Evolutionary conservation across 2,329 filamentous ascomycete species (phyloP).

Genomic region (Colletotrichum viniferum): DNA sequence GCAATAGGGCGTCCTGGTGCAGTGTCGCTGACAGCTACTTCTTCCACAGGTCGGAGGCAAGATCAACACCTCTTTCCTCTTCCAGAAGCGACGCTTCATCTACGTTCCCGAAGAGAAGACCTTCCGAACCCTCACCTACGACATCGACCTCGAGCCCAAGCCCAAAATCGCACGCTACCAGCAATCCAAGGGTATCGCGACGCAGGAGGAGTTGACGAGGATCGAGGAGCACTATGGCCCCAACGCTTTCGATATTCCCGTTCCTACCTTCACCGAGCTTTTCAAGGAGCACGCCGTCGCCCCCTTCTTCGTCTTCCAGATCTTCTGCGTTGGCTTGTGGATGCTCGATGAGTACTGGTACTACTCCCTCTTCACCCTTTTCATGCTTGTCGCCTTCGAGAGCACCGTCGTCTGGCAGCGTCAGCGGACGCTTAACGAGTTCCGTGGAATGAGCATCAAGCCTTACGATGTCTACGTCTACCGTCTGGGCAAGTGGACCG

Average conservation of each 20-base stretch:
- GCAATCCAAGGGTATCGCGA: constrained; percentile 74
- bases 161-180: constrained; percentile 81
- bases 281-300: constrained; percentile 99
- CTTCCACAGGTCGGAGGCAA: constrained; percentile 67
- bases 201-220: constrained; percentile 75
- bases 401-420: constrained; percentile 99
- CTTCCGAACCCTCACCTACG: constrained; percentile 85
- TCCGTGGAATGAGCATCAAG: constrained; percentile 99
- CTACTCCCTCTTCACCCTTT: constrained; percentile 97
- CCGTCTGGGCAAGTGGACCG: constrained; percentile 84
- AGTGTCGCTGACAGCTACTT: neutral
- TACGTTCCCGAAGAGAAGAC: constrained; percentile 73
- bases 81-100: constrained; percentile 97
- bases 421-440: constrained; percentile 93
- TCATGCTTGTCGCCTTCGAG: constrained; percentile 98
- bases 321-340: constrained; percentile 98
- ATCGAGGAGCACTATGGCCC: constrained; percentile 92
- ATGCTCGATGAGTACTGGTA: constrained; percentile 99
- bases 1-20: neutral
- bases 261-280: constrained; percentile 92
- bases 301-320: constrained; percentile 98
- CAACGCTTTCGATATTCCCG: constrained; percentile 97
- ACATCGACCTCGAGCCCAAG: constrained; percentile 84
- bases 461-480: constrained; percentile 95
- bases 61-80: constrained; percentile 84